phyloP scores from a whole-genome alignment of 768 basidiomycete species.

The Brasilioporus rufonigricans region DNA sequence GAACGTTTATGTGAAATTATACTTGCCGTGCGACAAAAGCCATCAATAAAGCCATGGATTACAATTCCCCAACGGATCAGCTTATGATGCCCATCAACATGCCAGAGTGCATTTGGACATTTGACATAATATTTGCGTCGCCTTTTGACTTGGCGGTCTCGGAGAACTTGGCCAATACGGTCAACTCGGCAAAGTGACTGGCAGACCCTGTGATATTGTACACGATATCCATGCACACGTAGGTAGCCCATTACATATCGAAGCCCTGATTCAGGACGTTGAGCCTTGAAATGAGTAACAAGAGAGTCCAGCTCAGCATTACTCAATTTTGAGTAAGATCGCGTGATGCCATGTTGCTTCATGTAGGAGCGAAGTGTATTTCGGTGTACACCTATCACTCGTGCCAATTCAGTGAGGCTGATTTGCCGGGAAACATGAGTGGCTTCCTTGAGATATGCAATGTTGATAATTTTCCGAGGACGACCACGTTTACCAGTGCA shows the following conservation, averaged over 20 bases:
- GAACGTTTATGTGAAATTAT: neutral
- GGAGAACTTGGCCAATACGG: neutral
- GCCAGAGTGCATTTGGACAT: neutral
- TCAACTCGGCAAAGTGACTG: neutral
- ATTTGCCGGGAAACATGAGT: no score
- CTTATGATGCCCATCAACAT: conserved; percentile 22
- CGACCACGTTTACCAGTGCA: no score
- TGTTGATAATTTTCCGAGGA: no score
- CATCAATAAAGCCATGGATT: neutral
- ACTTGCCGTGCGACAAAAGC: neutral
- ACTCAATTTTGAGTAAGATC: neutral
- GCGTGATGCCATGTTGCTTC: neutral
- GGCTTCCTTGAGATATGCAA: no score
- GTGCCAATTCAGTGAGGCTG: no score
- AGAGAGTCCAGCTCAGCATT: neutral
- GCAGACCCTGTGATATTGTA: neutral
- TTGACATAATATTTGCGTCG: conserved; percentile 8
- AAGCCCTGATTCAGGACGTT: neutral
- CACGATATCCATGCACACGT: neutral
- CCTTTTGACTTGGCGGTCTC: neutral
- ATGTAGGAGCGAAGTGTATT: neutral
- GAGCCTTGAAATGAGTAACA: neutral
- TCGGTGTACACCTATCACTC: no score
- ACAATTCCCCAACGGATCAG: conserved; percentile 12
- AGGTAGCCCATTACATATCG: neutral